Evolutionary conservation across 1,139 yeast species (phyloP).

Genomic region (Blastobotrys aristatus): DNA sequence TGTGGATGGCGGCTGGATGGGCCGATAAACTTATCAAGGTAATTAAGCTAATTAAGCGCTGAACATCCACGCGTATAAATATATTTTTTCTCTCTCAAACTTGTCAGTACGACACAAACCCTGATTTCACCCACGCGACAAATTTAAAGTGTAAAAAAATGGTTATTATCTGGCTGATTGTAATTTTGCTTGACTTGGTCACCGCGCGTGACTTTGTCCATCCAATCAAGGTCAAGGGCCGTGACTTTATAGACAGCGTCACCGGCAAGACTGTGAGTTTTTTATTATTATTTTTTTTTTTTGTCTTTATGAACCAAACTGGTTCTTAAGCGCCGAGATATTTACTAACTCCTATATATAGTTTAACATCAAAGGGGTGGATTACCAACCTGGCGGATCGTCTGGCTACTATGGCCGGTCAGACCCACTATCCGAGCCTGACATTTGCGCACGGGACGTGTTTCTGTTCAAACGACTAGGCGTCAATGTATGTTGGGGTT

Average conservation of each 20-base stretch:
- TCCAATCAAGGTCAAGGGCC: slow-evolving; percentile 49
- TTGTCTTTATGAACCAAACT: too few species aligned
- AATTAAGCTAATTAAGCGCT: too few species aligned
- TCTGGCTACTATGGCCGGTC: slow-evolving; percentile 47
- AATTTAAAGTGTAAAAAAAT: too few species aligned
- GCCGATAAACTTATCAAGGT: slow-evolving; percentile 29
- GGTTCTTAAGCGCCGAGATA: not conserved
- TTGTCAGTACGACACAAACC: too few species aligned
- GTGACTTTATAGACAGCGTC: slow-evolving; percentile 70
- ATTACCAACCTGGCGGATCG: slow-evolving; percentile 88
- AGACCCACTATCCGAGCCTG: slow-evolving; percentile 74
- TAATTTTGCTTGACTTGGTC: not conserved
- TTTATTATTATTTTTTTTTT: too few species aligned
- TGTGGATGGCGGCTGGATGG: slow-evolving; percentile 59
- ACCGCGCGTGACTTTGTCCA: slow-evolving; percentile 23
- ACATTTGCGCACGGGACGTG: slow-evolving; percentile 69
- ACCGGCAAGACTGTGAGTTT: slow-evolving; percentile 64
- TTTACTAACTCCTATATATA: slow-evolving; percentile 22
- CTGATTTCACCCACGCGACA: too few species aligned
- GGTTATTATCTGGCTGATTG: not conserved
- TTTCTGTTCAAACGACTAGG: slow-evolving; percentile 69
- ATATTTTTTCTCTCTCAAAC: too few species aligned
- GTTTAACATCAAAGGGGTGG: slow-evolving; percentile 78
- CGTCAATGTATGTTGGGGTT: slow-evolving; percentile 47
- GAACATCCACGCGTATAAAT: too few species aligned